phyloP scores from a whole-genome alignment of 371 early-diverging fungal species.

The Batrachochytrium dendrobatidis region DNA sequence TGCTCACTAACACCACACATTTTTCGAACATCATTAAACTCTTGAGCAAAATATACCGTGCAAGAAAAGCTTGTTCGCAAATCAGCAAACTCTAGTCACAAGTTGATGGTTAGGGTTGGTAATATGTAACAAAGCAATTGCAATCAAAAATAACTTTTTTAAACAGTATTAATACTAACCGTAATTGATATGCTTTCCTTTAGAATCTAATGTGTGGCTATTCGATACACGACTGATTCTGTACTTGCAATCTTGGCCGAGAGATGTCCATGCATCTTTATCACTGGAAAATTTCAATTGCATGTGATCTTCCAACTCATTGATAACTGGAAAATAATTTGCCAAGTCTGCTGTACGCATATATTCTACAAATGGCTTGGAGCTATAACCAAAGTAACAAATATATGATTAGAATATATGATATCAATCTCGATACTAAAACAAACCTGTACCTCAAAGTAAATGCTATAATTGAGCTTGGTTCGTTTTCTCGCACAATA shows the following conservation, averaged over 20 bases:
- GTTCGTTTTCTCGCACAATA: constrained; percentile 66
- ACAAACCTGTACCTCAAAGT: constrained; percentile 6
- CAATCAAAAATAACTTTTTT: neutral
- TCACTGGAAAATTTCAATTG: constrained; percentile 1
- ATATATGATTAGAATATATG: no score
- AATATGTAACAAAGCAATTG: neutral
- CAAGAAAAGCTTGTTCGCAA: constrained; percentile 41
- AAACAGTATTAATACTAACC: neutral
- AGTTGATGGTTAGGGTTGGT: no score
- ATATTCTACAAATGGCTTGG: neutral
- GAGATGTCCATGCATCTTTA: neutral
- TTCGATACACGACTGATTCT: neutral
- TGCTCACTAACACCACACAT: constrained; percentile 73
- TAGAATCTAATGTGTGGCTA: neutral
- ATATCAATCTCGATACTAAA: neutral
- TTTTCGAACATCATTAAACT: constrained; percentile 78
- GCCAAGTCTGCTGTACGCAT: no score
- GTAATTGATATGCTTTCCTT: neutral
- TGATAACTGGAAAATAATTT: no score
- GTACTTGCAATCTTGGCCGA: neutral
- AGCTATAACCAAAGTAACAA: no score
- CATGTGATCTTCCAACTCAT: no score
- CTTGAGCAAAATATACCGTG: constrained; percentile 81
- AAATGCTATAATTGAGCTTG: constrained; percentile 33
- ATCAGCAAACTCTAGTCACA: constrained; percentile 18